Conservation (phyloP, 116 monocot genomes). For the Thalassia testudinum region DNA sequence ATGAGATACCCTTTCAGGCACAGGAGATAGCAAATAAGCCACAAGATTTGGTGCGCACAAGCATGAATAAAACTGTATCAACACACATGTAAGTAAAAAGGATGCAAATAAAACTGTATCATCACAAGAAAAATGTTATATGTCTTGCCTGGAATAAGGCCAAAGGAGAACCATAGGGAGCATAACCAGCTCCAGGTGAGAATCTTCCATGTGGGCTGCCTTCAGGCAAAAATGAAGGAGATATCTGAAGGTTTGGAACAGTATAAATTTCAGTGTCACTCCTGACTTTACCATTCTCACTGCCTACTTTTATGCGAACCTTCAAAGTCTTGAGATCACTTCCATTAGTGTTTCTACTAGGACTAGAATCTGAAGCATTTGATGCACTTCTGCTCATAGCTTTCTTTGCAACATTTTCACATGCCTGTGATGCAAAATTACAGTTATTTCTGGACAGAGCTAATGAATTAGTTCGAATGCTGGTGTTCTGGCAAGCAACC, state of each 20-base stretch:
- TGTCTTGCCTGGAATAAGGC: conserved; percentile 52
- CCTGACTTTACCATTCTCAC: conserved; percentile 28
- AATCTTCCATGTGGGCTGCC: conserved; percentile 38
- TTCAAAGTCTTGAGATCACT: conserved; percentile 5
- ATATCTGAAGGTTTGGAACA: conserved; percentile 67
- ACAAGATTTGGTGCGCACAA: conserved; percentile 25
- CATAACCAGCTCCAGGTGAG: conserved; percentile 19
- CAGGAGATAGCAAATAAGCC: conserved; percentile 55
- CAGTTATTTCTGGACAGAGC: no score
- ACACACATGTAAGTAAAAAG: conserved; percentile 12
- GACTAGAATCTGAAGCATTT: background rate
- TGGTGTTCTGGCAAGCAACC: no score
- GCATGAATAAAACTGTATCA: conserved; percentile 15
- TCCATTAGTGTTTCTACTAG: background rate
- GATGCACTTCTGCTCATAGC: background rate
- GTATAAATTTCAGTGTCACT: conserved; percentile 82
- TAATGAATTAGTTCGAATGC: no score
- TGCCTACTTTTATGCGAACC: conserved; percentile 83
- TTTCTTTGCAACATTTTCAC: background rate
- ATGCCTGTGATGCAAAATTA: background rate
- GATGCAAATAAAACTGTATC: conserved; percentile 10
- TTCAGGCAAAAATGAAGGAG: conserved; percentile 58
- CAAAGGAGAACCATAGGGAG: conserved; percentile 51
- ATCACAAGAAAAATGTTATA: conserved; percentile 7
- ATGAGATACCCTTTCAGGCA: conserved; percentile 23